Percentiles rank a stretch among this genome's conserved stretches.
Evolutionary conservation across 345 rosid species (phyloP).

Genomic region (Viola odorata): DNA sequence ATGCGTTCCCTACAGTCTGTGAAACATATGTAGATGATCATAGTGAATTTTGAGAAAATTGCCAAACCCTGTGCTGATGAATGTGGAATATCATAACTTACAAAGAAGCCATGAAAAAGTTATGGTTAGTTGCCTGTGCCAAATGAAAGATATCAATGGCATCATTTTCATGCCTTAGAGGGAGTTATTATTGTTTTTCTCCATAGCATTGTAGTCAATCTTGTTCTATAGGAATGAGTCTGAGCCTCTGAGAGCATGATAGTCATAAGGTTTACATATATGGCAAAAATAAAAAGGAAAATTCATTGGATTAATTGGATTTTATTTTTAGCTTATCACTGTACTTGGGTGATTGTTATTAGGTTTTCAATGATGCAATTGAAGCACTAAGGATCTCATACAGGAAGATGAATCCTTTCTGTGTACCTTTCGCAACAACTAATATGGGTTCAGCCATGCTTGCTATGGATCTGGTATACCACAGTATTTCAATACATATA

Average conservation of each 20-base stretch:
- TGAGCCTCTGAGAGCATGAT: too few relatives aligned
- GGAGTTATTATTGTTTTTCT: background rate
- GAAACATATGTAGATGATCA: background rate
- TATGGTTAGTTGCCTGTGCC: background rate
- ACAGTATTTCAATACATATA: slow-evolving; percentile 8
- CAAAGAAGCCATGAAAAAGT: background rate
- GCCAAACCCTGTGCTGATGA: background rate
- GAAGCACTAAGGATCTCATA: slow-evolving; percentile 86
- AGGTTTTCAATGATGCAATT: slow-evolving; percentile 89
- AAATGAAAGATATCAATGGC: background rate
- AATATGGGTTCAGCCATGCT: slow-evolving; percentile 99
- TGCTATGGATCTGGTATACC: slow-evolving; percentile 87
- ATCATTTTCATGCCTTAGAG: background rate
- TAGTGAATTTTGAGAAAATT: background rate
- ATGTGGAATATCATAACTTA: background rate
- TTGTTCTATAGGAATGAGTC: too few relatives aligned
- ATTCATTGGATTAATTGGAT: background rate
- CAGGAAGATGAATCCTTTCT: slow-evolving; percentile 91
- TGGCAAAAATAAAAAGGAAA: background rate
- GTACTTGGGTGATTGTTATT: slow-evolving; percentile 12
- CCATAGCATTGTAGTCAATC: too few relatives aligned
- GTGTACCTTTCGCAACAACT: slow-evolving; percentile 93
- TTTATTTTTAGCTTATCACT: background rate
- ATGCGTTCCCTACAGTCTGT: background rate
- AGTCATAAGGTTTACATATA: background rate